Percentiles rank a stretch among this genome's conserved stretches.
phyloP scores from a whole-genome alignment of 768 basidiomycete genomes.

The Leccinum uliginosum region DNA sequence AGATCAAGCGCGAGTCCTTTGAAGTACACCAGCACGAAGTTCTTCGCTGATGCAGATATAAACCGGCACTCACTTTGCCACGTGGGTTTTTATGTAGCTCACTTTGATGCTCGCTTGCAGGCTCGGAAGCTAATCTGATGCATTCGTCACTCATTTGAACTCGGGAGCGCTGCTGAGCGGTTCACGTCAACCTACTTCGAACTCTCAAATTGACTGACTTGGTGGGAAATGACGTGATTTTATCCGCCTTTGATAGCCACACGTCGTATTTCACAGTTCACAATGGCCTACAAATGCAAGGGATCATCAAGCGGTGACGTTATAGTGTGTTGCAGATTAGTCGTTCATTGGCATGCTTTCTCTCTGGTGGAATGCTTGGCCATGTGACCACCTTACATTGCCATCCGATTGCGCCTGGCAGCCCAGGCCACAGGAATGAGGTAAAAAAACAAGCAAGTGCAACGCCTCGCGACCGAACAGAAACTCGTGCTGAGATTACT shows the following conservation, averaged over 20 bases:
- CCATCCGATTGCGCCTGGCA: neutral
- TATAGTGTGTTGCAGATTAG: neutral
- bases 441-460: constrained; percentile 4
- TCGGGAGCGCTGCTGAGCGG: neutral
- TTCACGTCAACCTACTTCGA: neutral
- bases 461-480: neutral
- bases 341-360: neutral
- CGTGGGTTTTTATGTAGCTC: neutral
- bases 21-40: neutral
- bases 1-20: neutral
- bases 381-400: neutral
- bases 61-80: neutral
- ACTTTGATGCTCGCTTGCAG: neutral
- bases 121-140: neutral
- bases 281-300: neutral
- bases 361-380: neutral
- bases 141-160: neutral
- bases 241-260: neutral
- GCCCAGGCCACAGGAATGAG: constrained; percentile 4
- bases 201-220: neutral
- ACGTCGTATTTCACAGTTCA: neutral
- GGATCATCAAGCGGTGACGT: neutral
- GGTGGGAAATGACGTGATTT: neutral
- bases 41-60: neutral
- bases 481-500: neutral